Evolutionary conservation across 805 yeast genomes (phyloP), one percentile per base, ranked within the genome.

Genomic region (Starmerella sp.): DNA sequence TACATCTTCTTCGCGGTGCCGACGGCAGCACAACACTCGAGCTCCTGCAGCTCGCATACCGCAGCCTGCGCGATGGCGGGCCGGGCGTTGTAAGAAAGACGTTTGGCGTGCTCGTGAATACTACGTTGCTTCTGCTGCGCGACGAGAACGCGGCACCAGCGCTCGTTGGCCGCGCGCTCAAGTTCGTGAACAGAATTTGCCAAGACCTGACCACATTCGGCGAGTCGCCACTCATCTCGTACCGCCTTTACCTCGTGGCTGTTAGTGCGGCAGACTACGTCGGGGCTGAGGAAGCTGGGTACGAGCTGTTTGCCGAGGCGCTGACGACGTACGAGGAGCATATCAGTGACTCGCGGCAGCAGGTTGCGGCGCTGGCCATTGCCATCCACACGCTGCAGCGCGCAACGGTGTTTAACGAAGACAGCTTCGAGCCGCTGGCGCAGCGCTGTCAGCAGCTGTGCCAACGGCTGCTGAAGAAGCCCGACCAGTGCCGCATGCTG

Each of bases 401-500:
- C 60, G 70, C 80, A 37, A 71, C 82, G 54, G 73, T 76, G 54
- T 72, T 80, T 56, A 73, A 75, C 47, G 71, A 75, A 47, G 95
- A 85, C 35, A 86, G 81, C 67, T 91, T 86, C 69, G 93, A 88
- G 62, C 78, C 81, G 4, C 73, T 91, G 61, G 88, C 90, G 51
- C 85, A 95, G 14, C 84, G 89, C 67, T 77, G 90, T 48, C 88
- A 96, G 1, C 71, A 90, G 48, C 87, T 88, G 64, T 95, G 95
- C 5, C 86, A 95, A 13, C 87, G 86, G 68, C 74, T 93, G 51
- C 75, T 91, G 64, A 88, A 86, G 68, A 91, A 91, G 67, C 89
- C 93, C 37, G 97, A 91, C 65, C 98, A 93, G 69, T 90, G 97
- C 67, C 79, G 97, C 14, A 83, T 95, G 0, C 95, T 89, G 6